phyloP scores from a whole-genome alignment of 139 green algal species.

The Haematococcus lacustris region DNA sequence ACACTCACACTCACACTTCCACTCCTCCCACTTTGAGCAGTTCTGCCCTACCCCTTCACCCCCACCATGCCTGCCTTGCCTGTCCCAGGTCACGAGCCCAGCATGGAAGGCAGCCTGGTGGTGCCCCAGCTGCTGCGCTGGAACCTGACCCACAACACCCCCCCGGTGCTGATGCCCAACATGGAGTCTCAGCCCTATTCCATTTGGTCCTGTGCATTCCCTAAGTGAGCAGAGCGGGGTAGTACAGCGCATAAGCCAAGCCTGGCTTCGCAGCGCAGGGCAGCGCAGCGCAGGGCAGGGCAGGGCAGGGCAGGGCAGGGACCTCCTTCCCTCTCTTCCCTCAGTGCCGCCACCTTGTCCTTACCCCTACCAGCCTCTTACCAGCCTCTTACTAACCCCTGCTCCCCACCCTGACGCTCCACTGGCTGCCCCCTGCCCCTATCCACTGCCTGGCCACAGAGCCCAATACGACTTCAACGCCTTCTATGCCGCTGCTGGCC shows the following conservation, averaged over 20 bases:
- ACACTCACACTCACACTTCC: no score
- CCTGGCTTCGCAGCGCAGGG: neutral
- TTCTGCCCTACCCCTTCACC: no score
- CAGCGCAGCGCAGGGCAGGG: neutral
- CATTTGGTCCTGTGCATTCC: constrained; percentile 8
- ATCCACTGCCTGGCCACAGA: neutral
- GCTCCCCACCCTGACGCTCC: no score
- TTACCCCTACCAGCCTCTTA: no score
- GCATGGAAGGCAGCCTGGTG: constrained; percentile 9
- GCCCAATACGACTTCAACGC: constrained; percentile 14
- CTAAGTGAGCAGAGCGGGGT: constrained; percentile 1
- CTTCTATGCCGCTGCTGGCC: constrained; percentile 22
- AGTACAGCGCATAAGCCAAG: neutral
- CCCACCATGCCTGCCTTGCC: constrained; percentile 1
- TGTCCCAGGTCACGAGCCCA: neutral
- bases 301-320: neutral
- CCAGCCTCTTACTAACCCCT: no score
- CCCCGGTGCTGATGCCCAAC: neutral
- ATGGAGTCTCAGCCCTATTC: neutral
- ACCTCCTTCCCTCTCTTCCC: neutral
- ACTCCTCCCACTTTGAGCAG: no score
- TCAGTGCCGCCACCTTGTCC: neutral
- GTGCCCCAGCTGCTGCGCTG: neutral
- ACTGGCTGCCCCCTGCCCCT: neutral
- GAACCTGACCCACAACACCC: neutral